Percentiles rank a stretch among this genome's conserved stretches.
Evolutionary conservation across 495 filamentous ascomycete genomes (phyloP).

Genomic region (Margaritispora aquatica): DNA sequence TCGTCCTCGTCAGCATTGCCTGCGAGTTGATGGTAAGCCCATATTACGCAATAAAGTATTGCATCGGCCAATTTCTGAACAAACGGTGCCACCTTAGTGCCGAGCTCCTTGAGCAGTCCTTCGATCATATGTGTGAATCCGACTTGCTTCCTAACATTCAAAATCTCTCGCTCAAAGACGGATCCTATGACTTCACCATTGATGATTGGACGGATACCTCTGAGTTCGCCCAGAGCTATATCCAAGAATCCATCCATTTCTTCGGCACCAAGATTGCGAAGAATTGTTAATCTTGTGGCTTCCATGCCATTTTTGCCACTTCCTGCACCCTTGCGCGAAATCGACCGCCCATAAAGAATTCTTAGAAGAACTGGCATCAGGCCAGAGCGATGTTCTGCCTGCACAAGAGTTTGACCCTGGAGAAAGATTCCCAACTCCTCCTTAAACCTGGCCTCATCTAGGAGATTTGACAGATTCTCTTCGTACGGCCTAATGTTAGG

Average conservation of each 20-base stretch:
- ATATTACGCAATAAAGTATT: slow-evolving; percentile 70
- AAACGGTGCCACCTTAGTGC: slow-evolving; percentile 57
- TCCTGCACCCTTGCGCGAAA: slow-evolving; percentile 69
- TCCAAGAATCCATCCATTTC: slow-evolving; percentile 74
- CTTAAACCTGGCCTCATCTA: slow-evolving; percentile 87
- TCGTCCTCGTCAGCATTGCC: slow-evolving; percentile 36
- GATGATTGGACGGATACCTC: slow-evolving; percentile 47
- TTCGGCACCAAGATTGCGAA: slow-evolving; percentile 44
- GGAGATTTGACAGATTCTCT: slow-evolving; percentile 78
- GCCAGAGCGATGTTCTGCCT: slow-evolving; percentile 59
- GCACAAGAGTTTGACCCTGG: slow-evolving; percentile 72
- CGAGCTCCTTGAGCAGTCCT: slow-evolving; percentile 77
- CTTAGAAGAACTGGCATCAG: slow-evolving; percentile 82
- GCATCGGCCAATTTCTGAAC: slow-evolving; percentile 60
- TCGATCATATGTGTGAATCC: slow-evolving; percentile 88
- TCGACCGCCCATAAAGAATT: slow-evolving; percentile 81
- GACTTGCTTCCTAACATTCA: slow-evolving; percentile 69
- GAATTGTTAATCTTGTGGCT: slow-evolving; percentile 52
- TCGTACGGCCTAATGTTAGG: slow-evolving; percentile 69
- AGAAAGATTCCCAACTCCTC: slow-evolving; percentile 87
- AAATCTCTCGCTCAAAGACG: slow-evolving; percentile 43
- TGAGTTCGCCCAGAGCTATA: slow-evolving; percentile 71
- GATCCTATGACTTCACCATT: slow-evolving; percentile 40
- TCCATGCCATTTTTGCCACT: slow-evolving; percentile 55
- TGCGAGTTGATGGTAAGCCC: slow-evolving; percentile 55